Evolutionary conservation across 371 early-diverging fungal species (phyloP).

Genomic region (Paraphysoderma sedebokerense): DNA sequence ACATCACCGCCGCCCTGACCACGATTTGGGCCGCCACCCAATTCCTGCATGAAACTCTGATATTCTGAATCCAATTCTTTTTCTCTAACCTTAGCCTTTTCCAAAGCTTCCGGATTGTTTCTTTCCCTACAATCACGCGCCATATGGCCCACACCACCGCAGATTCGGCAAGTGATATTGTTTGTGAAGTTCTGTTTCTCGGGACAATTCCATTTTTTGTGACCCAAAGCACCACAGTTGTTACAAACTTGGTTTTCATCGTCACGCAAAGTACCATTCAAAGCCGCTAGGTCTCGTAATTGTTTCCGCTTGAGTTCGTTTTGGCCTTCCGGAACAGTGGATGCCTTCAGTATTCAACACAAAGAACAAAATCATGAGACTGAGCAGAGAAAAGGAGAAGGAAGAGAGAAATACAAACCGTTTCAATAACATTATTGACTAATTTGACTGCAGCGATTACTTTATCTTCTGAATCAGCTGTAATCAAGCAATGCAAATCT

Average conservation of each 20-base stretch:
- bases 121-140: conserved; percentile 69
- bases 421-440: conserved; percentile 34
- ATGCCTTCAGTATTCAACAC: conserved; percentile 13
- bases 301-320: conserved; percentile 32
- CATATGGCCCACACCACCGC: conserved; percentile 80
- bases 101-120: conserved; percentile 52
- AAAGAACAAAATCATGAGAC: neutral
- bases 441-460: conserved; percentile 18
- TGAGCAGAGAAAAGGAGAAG: neutral
- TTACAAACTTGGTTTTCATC: conserved; percentile 78
- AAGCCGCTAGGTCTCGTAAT: conserved; percentile 27
- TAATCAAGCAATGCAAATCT: conserved; percentile 31
- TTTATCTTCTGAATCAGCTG: conserved; percentile 27
- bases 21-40: conserved; percentile 37
- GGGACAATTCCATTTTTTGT: conserved; percentile 82
- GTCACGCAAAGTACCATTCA: conserved; percentile 35
- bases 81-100: conserved; percentile 50
- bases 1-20: neutral
- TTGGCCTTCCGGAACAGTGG: conserved; percentile 26
- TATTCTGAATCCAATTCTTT: conserved; percentile 76
- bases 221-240: conserved; percentile 84
- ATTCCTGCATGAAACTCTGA: conserved; percentile 73
- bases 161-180: conserved; percentile 72
- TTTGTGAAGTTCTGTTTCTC: conserved; percentile 73
- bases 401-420: conserved; percentile 7